A percentile compares a stretch with the other conserved stretches of the same genome.
Evolutionary conservation across 1,139 yeast genomes (phyloP).

Genomic region (Saccharomyces hybrid): DNA sequence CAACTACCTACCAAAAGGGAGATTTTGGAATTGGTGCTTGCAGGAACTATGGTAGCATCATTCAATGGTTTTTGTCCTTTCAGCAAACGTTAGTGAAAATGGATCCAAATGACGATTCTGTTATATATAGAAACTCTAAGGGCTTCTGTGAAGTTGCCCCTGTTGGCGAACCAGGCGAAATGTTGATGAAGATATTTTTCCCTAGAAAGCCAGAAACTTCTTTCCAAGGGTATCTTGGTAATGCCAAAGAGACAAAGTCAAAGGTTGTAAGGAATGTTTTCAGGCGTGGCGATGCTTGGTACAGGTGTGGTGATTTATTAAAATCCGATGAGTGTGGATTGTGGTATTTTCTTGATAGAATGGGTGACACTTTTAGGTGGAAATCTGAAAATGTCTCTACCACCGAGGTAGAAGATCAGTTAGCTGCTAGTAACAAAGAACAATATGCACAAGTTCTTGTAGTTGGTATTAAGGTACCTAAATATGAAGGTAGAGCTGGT

Average conservation of each 20-base stretch:
- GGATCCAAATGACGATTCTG: slow-evolving; percentile 75
- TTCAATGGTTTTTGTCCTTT: slow-evolving; percentile 45
- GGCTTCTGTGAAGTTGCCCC: slow-evolving; percentile 53
- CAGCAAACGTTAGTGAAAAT: slow-evolving; percentile 61
- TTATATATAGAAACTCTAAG: slow-evolving; percentile 59
- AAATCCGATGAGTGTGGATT: slow-evolving; percentile 61
- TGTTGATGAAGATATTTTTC: slow-evolving; percentile 65
- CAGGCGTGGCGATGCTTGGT: slow-evolving; percentile 85
- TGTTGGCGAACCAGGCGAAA: slow-evolving; percentile 74
- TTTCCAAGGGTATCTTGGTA: slow-evolving; percentile 86
- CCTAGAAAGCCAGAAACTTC: slow-evolving; percentile 59
- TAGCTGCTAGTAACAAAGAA: slow-evolving; percentile 34
- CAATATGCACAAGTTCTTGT: slow-evolving; percentile 64
- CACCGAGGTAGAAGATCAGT: slow-evolving; percentile 85
- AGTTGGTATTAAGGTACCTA: slow-evolving; percentile 81
- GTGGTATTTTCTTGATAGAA: slow-evolving; percentile 79
- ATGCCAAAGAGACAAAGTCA: slow-evolving; percentile 67
- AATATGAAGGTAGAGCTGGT: slow-evolving; percentile 94
- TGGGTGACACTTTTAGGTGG: slow-evolving; percentile 97
- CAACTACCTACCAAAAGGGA: slow-evolving; percentile 75
- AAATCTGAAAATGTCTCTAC: slow-evolving; percentile 94
- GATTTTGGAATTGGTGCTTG: slow-evolving; percentile 86
- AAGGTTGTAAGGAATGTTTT: slow-evolving; percentile 70
- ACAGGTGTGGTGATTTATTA: slow-evolving; percentile 80
- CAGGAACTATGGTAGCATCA: slow-evolving; percentile 68